These are phyloP conservation scores for Trametes polyzona DNA, from an alignment of 1,284 basidiomycete species.

Conservation along the genomic window DNA sequence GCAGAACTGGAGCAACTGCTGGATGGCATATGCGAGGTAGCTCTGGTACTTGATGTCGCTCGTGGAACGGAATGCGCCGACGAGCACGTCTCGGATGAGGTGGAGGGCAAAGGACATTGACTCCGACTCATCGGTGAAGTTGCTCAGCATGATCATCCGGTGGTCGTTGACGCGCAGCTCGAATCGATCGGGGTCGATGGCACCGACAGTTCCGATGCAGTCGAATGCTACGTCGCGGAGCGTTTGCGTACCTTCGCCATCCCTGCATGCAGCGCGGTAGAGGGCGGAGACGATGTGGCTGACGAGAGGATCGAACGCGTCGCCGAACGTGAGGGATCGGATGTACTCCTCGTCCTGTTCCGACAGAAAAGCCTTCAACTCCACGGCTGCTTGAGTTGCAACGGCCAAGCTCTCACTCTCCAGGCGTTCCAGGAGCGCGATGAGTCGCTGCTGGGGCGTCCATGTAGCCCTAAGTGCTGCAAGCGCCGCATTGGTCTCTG, in stretches of 20 bases:
- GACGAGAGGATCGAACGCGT: slow-evolving; percentile 83
- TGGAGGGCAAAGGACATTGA: slow-evolving; percentile 83
- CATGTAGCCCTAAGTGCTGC: slow-evolving; percentile 51
- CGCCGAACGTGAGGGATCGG: slow-evolving; percentile 72
- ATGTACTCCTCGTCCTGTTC: slow-evolving; percentile 58
- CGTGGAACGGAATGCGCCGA: slow-evolving; percentile 91
- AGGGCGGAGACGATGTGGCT: slow-evolving; percentile 75
- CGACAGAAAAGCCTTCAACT: slow-evolving; percentile 73
- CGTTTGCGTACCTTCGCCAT: slow-evolving; percentile 75
- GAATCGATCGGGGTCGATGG: slow-evolving; percentile 94
- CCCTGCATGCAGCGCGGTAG: slow-evolving; percentile 74
- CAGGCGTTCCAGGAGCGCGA: slow-evolving; percentile 75
- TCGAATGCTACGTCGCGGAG: slow-evolving; percentile 80
- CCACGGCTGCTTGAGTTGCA: slow-evolving; percentile 75
- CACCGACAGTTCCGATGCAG: slow-evolving; percentile 93
- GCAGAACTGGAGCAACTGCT: slow-evolving; percentile 90
- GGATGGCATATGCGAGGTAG: slow-evolving; percentile 90
- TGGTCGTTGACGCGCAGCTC: slow-evolving; percentile 67
- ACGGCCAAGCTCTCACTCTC: slow-evolving; percentile 86
- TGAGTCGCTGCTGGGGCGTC: slow-evolving; percentile 61
- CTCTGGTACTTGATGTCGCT: slow-evolving; percentile 94
- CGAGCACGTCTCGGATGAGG: slow-evolving; percentile 86
- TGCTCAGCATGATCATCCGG: slow-evolving; percentile 77
- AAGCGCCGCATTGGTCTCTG: slow-evolving; percentile 51
- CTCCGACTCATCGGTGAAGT: slow-evolving; percentile 86